Percentiles rank a stretch among this genome's conserved stretches.
phyloP scores from a whole-genome alignment of 2,329 filamentous ascomycete species.

The Sclerotinia subarctica region DNA sequence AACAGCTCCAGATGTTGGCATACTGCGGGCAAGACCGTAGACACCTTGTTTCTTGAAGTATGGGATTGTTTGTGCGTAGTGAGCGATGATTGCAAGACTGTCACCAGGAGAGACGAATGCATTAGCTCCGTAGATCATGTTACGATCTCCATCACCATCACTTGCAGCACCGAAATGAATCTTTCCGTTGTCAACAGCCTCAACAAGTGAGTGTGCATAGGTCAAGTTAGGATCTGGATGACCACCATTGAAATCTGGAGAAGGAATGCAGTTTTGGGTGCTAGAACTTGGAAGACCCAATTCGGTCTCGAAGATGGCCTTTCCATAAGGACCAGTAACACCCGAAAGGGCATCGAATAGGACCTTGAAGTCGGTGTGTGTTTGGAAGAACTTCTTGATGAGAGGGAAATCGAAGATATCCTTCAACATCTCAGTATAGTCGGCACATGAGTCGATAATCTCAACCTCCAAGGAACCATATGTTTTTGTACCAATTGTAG shows the following conservation, averaged over 20 bases:
- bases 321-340: conserved; percentile 92
- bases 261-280: conserved; percentile 89
- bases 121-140: conserved; percentile 99
- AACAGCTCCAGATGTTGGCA: conserved; percentile 94
- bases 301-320: conserved; percentile 92
- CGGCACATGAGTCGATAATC: conserved; percentile 86
- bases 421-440: conserved; percentile 95
- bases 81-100: conserved; percentile 95
- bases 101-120: conserved; percentile 96
- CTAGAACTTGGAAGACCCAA: conserved; percentile 73
- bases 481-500: conserved; percentile 75
- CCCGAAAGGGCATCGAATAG: conserved; percentile 93
- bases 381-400: conserved; percentile 88
- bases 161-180: conserved; percentile 96
- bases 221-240: conserved; percentile 98
- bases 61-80: conserved; percentile 92
- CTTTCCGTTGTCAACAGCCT: conserved; percentile 83
- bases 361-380: conserved; percentile 90
- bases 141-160: conserved; percentile 95
- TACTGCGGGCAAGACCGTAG: conserved; percentile 90
- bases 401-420: conserved; percentile 97
- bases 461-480: conserved; percentile 90
- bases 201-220: conserved; percentile 91
- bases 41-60: conserved; percentile 99
- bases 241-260: conserved; percentile 92